These are phyloP conservation scores for Alternaria infectoria DNA, from an alignment of 2,329 filamentous ascomycete species.

Conservation along the genomic window DNA sequence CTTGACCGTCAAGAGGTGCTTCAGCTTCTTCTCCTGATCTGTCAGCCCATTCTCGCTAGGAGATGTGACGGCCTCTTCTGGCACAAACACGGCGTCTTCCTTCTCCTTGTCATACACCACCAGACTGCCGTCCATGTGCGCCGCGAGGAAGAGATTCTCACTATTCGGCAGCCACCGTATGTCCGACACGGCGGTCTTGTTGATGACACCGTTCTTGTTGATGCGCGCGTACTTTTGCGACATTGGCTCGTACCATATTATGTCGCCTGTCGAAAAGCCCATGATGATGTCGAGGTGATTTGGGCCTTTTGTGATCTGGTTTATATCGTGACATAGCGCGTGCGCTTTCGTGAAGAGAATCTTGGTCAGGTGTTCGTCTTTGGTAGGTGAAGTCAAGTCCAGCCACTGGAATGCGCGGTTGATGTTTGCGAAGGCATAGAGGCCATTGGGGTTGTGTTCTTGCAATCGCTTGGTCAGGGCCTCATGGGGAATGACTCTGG, in stretches of 20 bases:
- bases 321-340: conserved; percentile 92
- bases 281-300: conserved; percentile 89
- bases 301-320: conserved; percentile 77
- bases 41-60: conserved; percentile 31
- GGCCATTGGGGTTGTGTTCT: conserved; percentile 77
- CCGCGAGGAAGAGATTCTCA: conserved; percentile 89
- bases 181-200: conserved; percentile 80
- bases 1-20: conserved; percentile 68
- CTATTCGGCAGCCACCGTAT: conserved; percentile 95
- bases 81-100: conserved; percentile 79
- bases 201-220: conserved; percentile 96
- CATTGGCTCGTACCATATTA: conserved; percentile 98
- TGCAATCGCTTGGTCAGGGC: conserved; percentile 76
- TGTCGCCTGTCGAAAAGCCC: conserved; percentile 95
- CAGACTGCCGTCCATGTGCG: conserved; percentile 88
- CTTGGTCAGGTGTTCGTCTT: conserved; percentile 92
- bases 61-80: conserved; percentile 61
- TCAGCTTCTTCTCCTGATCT: conserved; percentile 40
- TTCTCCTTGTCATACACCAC: conserved; percentile 98
- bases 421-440: conserved; percentile 93
- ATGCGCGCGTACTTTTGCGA: conserved; percentile 93
- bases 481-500: conserved; percentile 92
- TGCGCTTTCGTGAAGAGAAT: conserved; percentile 97
- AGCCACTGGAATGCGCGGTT: conserved; percentile 97
- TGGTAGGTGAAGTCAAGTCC: conserved; percentile 77